phyloP scores from a whole-genome alignment of 306 rosid genomes.

The Oemleria cerasiformis region DNA sequence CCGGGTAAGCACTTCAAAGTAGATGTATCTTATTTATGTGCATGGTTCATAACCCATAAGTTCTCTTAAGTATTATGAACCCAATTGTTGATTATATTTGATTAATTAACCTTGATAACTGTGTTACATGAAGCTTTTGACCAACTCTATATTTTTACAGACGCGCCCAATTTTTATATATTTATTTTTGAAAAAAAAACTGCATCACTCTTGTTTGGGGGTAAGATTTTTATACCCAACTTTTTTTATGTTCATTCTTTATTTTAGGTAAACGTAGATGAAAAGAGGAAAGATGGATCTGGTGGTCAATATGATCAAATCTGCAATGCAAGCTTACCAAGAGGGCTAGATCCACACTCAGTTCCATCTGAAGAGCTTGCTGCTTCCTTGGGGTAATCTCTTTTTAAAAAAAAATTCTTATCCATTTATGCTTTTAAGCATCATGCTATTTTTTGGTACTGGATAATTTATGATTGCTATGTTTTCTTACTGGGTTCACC shows the following conservation, averaged over 20 bases:
- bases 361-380: conserved; percentile 92
- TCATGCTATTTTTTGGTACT: conserved; percentile 2
- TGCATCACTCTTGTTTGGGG: conserved; percentile 4
- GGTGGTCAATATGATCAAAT: conserved; percentile 76
- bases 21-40: conserved; percentile 15
- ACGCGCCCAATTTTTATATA: neutral
- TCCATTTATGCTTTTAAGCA: conserved; percentile 17
- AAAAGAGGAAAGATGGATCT: conserved; percentile 58
- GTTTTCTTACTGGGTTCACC: conserved; percentile 22
- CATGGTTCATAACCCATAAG: neutral
- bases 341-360: conserved; percentile 92
- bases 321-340: conserved; percentile 85
- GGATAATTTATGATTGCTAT: neutral
- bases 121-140: neutral
- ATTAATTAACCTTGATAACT: conserved; percentile 1
- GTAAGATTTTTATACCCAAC: neutral
- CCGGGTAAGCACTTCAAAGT: conserved; percentile 51
- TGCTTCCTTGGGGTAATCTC: conserved; percentile 79
- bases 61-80: neutral
- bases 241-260: conserved; percentile 14
- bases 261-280: conserved; percentile 58
- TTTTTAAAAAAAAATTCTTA: conserved; percentile 16
- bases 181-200: neutral
- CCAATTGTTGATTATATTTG: conserved; percentile 8
- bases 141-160: neutral